Evolutionary conservation across 257 asterid genomes (phyloP).

Genomic region (Solanum sejunctum): DNA sequence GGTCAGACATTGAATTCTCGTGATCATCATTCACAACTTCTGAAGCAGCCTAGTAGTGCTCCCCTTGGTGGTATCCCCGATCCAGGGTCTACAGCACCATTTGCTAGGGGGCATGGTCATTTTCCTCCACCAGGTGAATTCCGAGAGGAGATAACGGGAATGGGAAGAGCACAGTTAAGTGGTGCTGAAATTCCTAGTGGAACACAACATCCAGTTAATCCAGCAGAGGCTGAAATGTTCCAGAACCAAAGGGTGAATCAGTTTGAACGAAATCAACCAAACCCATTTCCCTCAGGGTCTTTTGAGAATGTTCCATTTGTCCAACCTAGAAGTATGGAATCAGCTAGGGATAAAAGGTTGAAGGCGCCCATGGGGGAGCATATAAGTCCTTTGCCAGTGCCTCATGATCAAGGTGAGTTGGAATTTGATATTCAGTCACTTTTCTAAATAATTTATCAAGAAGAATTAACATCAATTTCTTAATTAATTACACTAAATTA

Average conservation of each 20-base stretch:
- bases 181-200: slow-evolving; percentile 39
- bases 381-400: slow-evolving; percentile 25
- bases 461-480: background rate
- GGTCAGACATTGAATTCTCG: slow-evolving; percentile 20
- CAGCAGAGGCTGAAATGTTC: slow-evolving; percentile 21
- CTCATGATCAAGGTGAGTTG: slow-evolving; percentile 46
- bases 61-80: slow-evolving; percentile 5
- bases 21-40: slow-evolving; percentile 17
- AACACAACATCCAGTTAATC: slow-evolving; percentile 19
- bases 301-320: slow-evolving; percentile 30
- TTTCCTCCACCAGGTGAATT: slow-evolving; percentile 31
- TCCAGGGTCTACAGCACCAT: slow-evolving; percentile 10
- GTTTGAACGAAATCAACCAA: slow-evolving; percentile 16
- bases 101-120: slow-evolving; percentile 37
- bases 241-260: slow-evolving; percentile 20
- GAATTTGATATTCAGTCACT: background rate
- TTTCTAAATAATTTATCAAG: background rate
- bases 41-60: slow-evolving; percentile 11
- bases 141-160: slow-evolving; percentile 20
- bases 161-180: slow-evolving; percentile 37
- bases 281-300: slow-evolving; percentile 10
- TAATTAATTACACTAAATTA: background rate
- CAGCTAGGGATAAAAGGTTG: slow-evolving; percentile 37
- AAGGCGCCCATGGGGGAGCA: slow-evolving; percentile 33
- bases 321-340: slow-evolving; percentile 23